Base-by-base conservation (phyloP, 2,329 filamentous ascomycete species). In the Hymenoscyphus linearis region DNA sequence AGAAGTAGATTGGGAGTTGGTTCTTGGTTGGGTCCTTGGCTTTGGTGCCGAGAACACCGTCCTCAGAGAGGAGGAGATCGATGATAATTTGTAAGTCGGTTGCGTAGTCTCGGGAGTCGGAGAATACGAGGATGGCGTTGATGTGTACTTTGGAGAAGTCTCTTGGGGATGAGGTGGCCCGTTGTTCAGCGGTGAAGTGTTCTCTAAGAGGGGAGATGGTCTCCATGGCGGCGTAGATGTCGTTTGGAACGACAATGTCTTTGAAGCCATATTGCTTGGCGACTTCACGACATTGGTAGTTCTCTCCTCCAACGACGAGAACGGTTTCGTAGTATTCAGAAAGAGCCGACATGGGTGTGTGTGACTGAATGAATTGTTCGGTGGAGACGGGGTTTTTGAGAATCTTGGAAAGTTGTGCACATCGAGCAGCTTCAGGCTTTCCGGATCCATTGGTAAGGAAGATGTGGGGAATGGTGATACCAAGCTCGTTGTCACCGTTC, bases 61-160 rank as follows among this genome's bases (percentile, higher is more conserved):
- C 81, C 75, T 90, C 82, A 54, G 84, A 84, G 59, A 85, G 84
- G 54, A 90, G 78, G 60, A 90, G 79, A 72, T 91, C 87, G 76
- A 90, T 85, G 74, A 90, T 89, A 76, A 90, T 86, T 74, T 90
- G 87, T 76, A 89, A 85, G 75, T 91, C 87, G 64, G 86, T 89
- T 37, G 85, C 85, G 75, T 89, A 90, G 76, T 90, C 87, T 68
- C 87, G 82, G 57, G 85, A 87, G 76, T 90, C 87, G 63, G 85
- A 88, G 77, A 89, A 90, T 70, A 90, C 86, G 73, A 90, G 80
- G 75, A 90, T 89, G 67, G 87, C 87, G 53, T 90, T 84, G 70
- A 90, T 90, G 76, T 88, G 86, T 73, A 80, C 76, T 77, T 89
- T 85, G 72, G 79, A 81, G 77, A 91, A 91, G 76, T 91, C 88